Percentiles rank a stretch among this genome's conserved stretches.
Evolutionary conservation across 2,329 filamentous ascomycete genomes (phyloP).

Genomic region (Xenoacremonium recifei): DNA sequence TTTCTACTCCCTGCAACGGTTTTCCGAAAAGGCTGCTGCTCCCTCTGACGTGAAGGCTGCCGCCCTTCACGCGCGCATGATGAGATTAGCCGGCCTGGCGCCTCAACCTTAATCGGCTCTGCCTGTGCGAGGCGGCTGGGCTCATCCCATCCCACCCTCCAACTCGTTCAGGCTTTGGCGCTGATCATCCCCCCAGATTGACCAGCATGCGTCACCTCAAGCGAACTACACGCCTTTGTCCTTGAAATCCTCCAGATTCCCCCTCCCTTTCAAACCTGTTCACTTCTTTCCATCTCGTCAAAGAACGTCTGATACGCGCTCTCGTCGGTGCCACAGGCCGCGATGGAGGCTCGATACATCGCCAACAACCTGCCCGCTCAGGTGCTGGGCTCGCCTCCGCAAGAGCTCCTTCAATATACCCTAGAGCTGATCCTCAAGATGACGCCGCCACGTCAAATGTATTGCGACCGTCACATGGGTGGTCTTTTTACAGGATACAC

Average conservation of each 20-base stretch:
- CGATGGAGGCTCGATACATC: slow-evolving; percentile 32
- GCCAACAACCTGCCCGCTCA: slow-evolving; percentile 32
- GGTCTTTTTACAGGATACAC: slow-evolving; percentile 55
- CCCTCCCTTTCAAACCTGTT: no score
- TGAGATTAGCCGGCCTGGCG: no score
- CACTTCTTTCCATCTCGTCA: no score
- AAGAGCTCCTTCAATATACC: slow-evolving; percentile 29
- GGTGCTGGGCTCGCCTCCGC: slow-evolving; percentile 24
- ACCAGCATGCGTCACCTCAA: not conserved
- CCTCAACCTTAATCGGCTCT: no score
- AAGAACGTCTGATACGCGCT: no score
- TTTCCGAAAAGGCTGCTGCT: no score
- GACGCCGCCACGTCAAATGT: slow-evolving; percentile 35
- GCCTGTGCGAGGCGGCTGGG: no score
- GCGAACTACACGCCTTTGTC: not conserved
- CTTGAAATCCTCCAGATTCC: not conserved
- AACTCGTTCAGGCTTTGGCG: not conserved
- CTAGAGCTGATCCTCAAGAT: slow-evolving; percentile 36
- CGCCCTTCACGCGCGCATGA: no score
- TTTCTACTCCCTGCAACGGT: no score
- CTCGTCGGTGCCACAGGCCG: not conserved
- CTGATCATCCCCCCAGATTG: not conserved
- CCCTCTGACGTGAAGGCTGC: no score
- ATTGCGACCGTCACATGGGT: slow-evolving; percentile 34
- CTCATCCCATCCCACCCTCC: not conserved